phyloP scores from a whole-genome alignment of 2,329 filamentous ascomycete species.

The Colletotrichum shisoi region DNA sequence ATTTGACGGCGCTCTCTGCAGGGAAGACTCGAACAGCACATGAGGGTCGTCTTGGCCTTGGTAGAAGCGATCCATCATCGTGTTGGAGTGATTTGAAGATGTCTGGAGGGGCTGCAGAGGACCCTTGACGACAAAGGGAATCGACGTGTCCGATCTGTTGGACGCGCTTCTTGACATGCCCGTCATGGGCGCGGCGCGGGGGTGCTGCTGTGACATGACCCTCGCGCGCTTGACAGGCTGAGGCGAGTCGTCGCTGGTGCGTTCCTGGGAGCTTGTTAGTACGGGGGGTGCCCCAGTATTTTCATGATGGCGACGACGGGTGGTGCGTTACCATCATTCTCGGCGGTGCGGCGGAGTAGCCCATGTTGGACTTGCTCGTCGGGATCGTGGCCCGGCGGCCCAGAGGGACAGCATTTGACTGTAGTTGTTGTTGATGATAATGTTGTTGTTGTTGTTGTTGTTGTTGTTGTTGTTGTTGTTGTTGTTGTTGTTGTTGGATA shows the following conservation, averaged over 20 bases:
- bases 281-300: background rate
- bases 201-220: constrained; percentile 48
- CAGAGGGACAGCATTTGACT: constrained; percentile 25
- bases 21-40: constrained; percentile 39
- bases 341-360: constrained; percentile 27
- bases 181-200: constrained; percentile 36
- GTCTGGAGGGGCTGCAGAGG: constrained; percentile 48
- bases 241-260: constrained; percentile 41
- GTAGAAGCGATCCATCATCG: constrained; percentile 46
- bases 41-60: constrained; percentile 47
- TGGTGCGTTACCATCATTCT: constrained; percentile 36
- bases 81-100: constrained; percentile 40
- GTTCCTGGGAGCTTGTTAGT: constrained; percentile 41
- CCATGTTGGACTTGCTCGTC: constrained; percentile 40
- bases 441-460: background rate
- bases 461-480: constrained; percentile 17
- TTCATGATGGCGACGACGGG: background rate
- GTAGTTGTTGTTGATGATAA: constrained; percentile 14
- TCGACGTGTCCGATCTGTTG: constrained; percentile 51
- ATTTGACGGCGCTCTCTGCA: constrained; percentile 44
- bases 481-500: background rate
- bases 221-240: constrained; percentile 48
- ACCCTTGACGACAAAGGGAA: constrained; percentile 51
- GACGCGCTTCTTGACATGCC: constrained; percentile 51
- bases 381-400: constrained; percentile 32